phyloP scores from a whole-genome alignment of 495 filamentous ascomycete species.

The Bombardia bombarda region DNA sequence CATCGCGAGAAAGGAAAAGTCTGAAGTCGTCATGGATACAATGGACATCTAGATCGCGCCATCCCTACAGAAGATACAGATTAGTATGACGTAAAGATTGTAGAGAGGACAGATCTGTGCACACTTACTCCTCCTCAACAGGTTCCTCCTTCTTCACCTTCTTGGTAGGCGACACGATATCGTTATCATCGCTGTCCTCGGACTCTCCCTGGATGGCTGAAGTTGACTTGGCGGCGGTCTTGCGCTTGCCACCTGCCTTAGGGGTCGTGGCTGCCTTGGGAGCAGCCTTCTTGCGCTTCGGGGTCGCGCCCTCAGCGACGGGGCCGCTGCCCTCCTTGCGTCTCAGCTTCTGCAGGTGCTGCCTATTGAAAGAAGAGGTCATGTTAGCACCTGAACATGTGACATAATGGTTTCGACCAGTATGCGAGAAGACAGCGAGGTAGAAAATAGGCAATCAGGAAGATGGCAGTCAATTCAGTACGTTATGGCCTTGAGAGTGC shows the following conservation, averaged over 20 bases:
- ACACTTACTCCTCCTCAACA: slow-evolving; percentile 5
- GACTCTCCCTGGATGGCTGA: background rate
- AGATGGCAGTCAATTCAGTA: slow-evolving; percentile 4
- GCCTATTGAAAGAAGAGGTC: slow-evolving; percentile 17
- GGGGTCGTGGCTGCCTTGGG: slow-evolving; percentile 9
- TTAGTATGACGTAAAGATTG: too few species aligned
- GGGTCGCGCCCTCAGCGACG: too few species aligned
- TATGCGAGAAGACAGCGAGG: background rate
- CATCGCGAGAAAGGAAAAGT: too few species aligned
- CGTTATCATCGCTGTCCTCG: slow-evolving; percentile 4
- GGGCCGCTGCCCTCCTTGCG: slow-evolving; percentile 20
- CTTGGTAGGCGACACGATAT: slow-evolving; percentile 5
- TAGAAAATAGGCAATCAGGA: background rate
- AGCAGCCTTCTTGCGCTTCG: slow-evolving; percentile 2
- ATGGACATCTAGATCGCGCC: too few species aligned
- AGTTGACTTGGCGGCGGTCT: slow-evolving; percentile 6
- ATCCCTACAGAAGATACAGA: too few species aligned
- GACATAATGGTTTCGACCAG: background rate
- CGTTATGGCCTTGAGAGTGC: slow-evolving; percentile 25
- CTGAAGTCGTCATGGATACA: too few species aligned
- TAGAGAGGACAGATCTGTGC: background rate
- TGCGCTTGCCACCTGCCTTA: slow-evolving; percentile 1
- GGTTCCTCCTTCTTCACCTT: slow-evolving; percentile 13
- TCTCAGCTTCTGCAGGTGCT: slow-evolving; percentile 33
- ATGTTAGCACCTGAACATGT: background rate